Evolutionary conservation across 2,329 filamentous ascomycete genomes (phyloP).

Genomic region (Penicillium capsulatum): DNA sequence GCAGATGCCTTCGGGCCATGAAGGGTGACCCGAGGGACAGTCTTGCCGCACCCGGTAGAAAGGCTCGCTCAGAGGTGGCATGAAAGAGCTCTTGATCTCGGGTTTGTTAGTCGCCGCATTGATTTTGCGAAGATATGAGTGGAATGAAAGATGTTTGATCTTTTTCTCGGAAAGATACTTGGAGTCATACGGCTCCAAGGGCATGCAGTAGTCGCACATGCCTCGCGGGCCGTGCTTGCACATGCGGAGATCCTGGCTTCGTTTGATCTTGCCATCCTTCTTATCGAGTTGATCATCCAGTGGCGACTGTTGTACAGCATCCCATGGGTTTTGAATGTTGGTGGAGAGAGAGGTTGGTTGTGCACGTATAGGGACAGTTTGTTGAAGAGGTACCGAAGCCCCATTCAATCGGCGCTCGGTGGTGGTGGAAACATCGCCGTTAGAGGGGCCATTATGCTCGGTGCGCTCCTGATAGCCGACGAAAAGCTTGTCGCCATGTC

Average conservation of each 20-base stretch:
- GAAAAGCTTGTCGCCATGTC: slow-evolving; percentile 89
- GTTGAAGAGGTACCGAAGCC: slow-evolving; percentile 36
- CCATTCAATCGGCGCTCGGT: slow-evolving; percentile 37
- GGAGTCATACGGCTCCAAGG: slow-evolving; percentile 87
- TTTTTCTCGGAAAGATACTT: slow-evolving; percentile 89
- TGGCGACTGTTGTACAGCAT: slow-evolving; percentile 79
- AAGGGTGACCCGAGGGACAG: slow-evolving; percentile 87
- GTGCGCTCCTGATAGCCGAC: slow-evolving; percentile 68
- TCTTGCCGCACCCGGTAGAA: slow-evolving; percentile 84
- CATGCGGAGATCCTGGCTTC: slow-evolving; percentile 74
- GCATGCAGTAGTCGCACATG: slow-evolving; percentile 99
- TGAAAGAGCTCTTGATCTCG: slow-evolving; percentile 88
- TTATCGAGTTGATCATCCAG: slow-evolving; percentile 84
- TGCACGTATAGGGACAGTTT: slow-evolving; percentile 63
- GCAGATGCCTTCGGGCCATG: slow-evolving; percentile 95
- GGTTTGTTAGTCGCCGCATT: slow-evolving; percentile 96
- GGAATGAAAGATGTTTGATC: slow-evolving; percentile 97
- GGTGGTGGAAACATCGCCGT: slow-evolving; percentile 23
- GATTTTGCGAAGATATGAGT: slow-evolving; percentile 88
- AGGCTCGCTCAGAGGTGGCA: slow-evolving; percentile 88
- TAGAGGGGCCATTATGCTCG: slow-evolving; percentile 46
- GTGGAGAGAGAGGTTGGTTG: slow-evolving; percentile 53
- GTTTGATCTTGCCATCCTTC: slow-evolving; percentile 80
- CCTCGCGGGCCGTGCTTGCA: slow-evolving; percentile 93
- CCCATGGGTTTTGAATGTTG: slow-evolving; percentile 84